These are phyloP conservation scores for Gryganskiella cystojenkinii DNA, from an alignment of 192 early-diverging fungal species.

Conservation along the genomic window DNA sequence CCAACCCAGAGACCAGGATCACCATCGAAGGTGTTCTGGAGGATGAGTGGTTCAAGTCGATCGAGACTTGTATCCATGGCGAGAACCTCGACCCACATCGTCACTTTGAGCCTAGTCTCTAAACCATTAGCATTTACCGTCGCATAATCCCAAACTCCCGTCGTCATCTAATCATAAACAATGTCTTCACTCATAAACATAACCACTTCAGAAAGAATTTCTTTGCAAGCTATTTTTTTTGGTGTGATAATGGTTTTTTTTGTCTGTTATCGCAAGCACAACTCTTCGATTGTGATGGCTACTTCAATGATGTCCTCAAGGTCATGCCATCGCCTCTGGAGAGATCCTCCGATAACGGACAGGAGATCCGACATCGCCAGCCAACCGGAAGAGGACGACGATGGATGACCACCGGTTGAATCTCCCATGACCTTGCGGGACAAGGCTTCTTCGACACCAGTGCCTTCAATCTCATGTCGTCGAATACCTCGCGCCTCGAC, in stretches of 20 bases:
- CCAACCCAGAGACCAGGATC: conserved; percentile 76
- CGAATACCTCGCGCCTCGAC: conserved; percentile 35
- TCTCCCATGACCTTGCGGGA: neutral
- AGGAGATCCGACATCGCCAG: conserved; percentile 22
- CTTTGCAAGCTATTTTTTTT: neutral
- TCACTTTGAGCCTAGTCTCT: conserved; percentile 34
- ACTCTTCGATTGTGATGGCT: conserved; percentile 28
- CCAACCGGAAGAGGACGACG: conserved; percentile 30
- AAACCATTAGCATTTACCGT: neutral
- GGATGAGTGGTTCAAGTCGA: conserved; percentile 81
- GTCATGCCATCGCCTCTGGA: conserved; percentile 30
- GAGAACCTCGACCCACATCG: conserved; percentile 52
- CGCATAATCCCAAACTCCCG: too few relatives aligned
- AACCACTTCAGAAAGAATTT: neutral
- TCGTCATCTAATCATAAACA: neutral
- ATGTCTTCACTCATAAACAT: neutral
- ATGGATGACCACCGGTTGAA: neutral
- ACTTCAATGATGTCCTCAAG: conserved; percentile 35
- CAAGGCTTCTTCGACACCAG: conserved; percentile 25
- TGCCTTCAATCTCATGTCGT: conserved; percentile 26
- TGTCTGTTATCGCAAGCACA: conserved; percentile 13
- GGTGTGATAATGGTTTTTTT: neutral
- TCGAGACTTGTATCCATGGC: conserved; percentile 68
- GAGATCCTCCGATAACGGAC: conserved; percentile 24
- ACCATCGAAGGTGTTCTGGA: conserved; percentile 76